These are phyloP conservation scores for Leccinum imitatum DNA, from an alignment of 768 basidiomycete genomes.

Conservation along the genomic window DNA sequence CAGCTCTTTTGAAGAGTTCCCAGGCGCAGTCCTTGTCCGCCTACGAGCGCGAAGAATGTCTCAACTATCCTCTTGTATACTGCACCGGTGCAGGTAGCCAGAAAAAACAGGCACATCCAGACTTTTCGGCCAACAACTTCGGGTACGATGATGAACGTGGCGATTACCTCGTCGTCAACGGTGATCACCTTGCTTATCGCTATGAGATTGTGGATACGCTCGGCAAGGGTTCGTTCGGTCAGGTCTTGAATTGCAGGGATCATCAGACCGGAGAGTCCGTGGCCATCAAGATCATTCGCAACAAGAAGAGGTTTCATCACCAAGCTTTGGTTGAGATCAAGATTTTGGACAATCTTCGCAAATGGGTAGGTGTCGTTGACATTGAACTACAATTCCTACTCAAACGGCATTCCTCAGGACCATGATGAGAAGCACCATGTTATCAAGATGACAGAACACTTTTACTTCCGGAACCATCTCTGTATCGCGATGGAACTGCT, in stretches of 20 bases:
- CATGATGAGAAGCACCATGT: conserved; percentile 96
- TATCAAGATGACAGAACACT: conserved; percentile 97
- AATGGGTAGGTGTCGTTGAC: conserved; percentile 75
- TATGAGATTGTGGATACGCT: conserved; percentile 92
- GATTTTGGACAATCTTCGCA: conserved; percentile 91
- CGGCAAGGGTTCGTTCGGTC: conserved; percentile 98
- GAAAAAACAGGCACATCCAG: conserved; percentile 78
- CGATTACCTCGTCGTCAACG: conserved; percentile 87
- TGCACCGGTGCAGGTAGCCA: conserved; percentile 75
- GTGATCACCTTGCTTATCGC: conserved; percentile 95
- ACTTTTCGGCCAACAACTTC: conserved; percentile 79
- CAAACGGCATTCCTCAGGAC: conserved; percentile 59
- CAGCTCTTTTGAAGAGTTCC: conserved; percentile 65
- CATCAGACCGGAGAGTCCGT: conserved; percentile 95
- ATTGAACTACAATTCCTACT: not conserved
- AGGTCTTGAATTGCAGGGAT: conserved; percentile 94
- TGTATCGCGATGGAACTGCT: conserved; percentile 98
- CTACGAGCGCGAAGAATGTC: conserved; percentile 88
- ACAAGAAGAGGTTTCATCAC: conserved; percentile 98
- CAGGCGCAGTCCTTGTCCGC: conserved; percentile 76
- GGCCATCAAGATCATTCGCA: conserved; percentile 98
- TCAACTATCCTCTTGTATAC: conserved; percentile 83
- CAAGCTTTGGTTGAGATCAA: conserved; percentile 99
- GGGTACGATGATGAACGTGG: conserved; percentile 98
- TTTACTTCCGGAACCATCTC: conserved; percentile 95